Base-by-base conservation (phyloP, 768 basidiomycete genomes). In the Leccinum rimulosum region DNA sequence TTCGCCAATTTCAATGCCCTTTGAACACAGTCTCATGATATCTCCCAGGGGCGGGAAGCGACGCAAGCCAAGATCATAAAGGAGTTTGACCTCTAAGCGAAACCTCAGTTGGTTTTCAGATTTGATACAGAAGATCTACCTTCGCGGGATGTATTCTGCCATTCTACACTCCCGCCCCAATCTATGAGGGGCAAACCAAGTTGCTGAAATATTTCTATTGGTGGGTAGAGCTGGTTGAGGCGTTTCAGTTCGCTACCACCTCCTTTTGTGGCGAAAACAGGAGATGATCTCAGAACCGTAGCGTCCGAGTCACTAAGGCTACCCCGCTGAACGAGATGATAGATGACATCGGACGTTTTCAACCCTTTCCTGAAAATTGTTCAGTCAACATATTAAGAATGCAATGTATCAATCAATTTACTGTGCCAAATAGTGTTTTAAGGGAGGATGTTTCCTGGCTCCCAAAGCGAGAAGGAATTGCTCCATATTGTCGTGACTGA, bases 101-200 rank as follows among this genome's bases (percentile, higher is more conserved):
- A 27, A 31, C 5, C 14, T 30, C 43, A 51, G 31, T 12, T 3
- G n/a, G 17, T 28, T 30, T 22, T 17, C 17, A 19, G 6, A 31
- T 12, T 19, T 7, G 19, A 52, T n/a, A 6, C 22, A 7, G 3
- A 22, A 4, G 19, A 19, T 35, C 1, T 22, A 52, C 51, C 51
- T 52, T 22, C n/a, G 4, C 31, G 51, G 2, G 19, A 25, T 31
- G 19, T 4, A 8, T 52, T 31, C 19, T 8, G 15, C 95, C 95
- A 98, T 70, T 87, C 89, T 0, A 72, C 74, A 53, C 83, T 75
- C 30, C 75, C 76, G 2, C 87, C 85, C 95, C 95, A 97, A 62
- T 93, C 91, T 36, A 98, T 79, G 4, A 95, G 68, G 2, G 93
- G 91, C 8, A 98, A 70, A 3, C 81, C 81, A 8, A 98, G 76